These are phyloP conservation scores for Vanilla planifolia DNA, from an alignment of 106 monocot genomes.

Conservation along the genomic window DNA sequence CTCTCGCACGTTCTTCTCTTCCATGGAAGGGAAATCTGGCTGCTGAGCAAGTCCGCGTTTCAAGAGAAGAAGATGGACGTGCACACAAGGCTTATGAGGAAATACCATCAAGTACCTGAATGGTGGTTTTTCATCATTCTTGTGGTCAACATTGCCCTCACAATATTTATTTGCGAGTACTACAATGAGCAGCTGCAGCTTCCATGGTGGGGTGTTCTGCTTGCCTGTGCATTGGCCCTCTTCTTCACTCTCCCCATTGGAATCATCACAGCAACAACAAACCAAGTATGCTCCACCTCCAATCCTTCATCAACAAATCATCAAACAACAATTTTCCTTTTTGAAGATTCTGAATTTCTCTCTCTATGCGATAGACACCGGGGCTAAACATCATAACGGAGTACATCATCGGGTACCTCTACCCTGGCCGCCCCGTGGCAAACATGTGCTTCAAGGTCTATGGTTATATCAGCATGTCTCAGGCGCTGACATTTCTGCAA, in stretches of 20 bases:
- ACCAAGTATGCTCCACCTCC: slow-evolving; percentile 15
- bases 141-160: slow-evolving; percentile 47
- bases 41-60: slow-evolving; percentile 68
- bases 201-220: slow-evolving; percentile 91
- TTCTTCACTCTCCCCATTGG: slow-evolving; percentile 30
- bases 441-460: slow-evolving; percentile 67
- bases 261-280: slow-evolving; percentile 20
- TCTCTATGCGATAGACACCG: slow-evolving; percentile 16
- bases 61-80: slow-evolving; percentile 66
- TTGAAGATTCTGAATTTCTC: neutral
- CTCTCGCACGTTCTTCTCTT: slow-evolving; percentile 69
- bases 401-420: slow-evolving; percentile 58
- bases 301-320: too few species aligned
- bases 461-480: slow-evolving; percentile 49
- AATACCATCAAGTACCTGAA: slow-evolving; percentile 76
- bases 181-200: slow-evolving; percentile 88
- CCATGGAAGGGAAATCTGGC: slow-evolving; percentile 92
- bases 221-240: slow-evolving; percentile 20
- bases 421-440: slow-evolving; percentile 42
- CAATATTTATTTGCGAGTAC: slow-evolving; percentile 67
- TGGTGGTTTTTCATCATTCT: slow-evolving; percentile 90
- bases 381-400: slow-evolving; percentile 49
- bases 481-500: slow-evolving; percentile 41
- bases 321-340: neutral
- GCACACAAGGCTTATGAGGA: slow-evolving; percentile 87